These are phyloP conservation scores for Auriscalpium vulgare DNA, from an alignment of 768 basidiomycete species.

Conservation along the genomic window DNA sequence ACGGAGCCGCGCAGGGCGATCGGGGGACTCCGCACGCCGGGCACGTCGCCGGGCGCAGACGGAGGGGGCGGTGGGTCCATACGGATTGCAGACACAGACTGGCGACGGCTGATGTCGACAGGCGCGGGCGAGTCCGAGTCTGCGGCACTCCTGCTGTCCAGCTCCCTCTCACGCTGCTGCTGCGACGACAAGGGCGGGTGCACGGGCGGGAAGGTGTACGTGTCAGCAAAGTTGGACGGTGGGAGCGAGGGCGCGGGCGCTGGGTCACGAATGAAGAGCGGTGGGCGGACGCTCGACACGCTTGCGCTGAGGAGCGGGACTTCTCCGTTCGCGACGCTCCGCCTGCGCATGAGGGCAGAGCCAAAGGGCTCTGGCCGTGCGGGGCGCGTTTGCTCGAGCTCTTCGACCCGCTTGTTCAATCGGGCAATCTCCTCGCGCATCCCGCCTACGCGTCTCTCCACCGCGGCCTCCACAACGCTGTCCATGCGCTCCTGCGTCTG, in stretches of 20 bases:
- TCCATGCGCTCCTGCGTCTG: conserved; percentile 61
- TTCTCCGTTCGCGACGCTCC: conserved; percentile 15
- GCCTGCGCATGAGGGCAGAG: conserved; percentile 8
- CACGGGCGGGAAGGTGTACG: conserved; percentile 15
- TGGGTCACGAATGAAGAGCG: no score
- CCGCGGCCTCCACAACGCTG: conserved; percentile 48
- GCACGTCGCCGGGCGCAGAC: not conserved
- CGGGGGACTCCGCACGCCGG: not conserved
- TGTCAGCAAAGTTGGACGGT: conserved; percentile 2
- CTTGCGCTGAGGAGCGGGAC: conserved; percentile 3
- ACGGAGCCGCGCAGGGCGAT: not conserved
- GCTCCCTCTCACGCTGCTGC: conserved; percentile 25
- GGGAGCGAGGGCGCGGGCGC: not conserved
- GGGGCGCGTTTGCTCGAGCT: conserved; percentile 47
- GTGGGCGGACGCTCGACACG: not conserved
- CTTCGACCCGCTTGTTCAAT: conserved; percentile 58
- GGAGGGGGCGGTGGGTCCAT: conserved; percentile 31
- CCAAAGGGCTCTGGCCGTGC: conserved; percentile 6
- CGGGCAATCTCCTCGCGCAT: conserved; percentile 53
- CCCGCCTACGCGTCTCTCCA: conserved; percentile 52
- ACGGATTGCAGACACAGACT: conserved; percentile 42
- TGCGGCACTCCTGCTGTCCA: conserved; percentile 28
- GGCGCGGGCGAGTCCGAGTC: conserved; percentile 40
- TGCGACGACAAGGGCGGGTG: conserved; percentile 17
- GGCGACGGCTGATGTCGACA: conserved; percentile 38